Conservation (phyloP, 2,329 filamentous ascomycete species). For the Phialocephala sp. region DNA sequence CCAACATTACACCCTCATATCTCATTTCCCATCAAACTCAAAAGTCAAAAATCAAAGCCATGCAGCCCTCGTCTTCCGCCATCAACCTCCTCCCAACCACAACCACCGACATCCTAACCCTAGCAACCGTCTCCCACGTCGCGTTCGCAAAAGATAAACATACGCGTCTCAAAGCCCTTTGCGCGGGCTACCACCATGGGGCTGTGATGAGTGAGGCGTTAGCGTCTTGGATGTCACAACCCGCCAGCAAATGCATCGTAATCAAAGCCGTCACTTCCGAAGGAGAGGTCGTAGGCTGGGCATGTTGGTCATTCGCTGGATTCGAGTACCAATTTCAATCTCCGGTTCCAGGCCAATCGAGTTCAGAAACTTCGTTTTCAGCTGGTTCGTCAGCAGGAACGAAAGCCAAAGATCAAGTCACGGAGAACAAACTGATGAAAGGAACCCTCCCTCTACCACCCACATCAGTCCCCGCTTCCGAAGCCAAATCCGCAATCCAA, state of each 20-base stretch:
- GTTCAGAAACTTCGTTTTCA: not conserved
- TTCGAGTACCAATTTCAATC: slow-evolving; percentile 7
- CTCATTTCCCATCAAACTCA: not conserved
- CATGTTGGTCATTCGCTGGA: slow-evolving; percentile 17
- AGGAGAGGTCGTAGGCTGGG: slow-evolving; percentile 19
- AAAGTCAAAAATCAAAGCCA: too few relatives aligned
- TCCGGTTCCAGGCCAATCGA: not conserved
- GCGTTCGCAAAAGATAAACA: slow-evolving; percentile 23
- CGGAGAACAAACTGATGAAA: not conserved
- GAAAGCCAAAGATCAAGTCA: not conserved
- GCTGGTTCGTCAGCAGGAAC: slow-evolving; percentile 1
- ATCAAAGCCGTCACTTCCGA: slow-evolving; percentile 10
- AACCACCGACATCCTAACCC: slow-evolving; percentile 10
- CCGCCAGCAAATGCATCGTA: not conserved
- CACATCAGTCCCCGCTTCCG: not conserved
- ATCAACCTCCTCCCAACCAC: slow-evolving; percentile 6
- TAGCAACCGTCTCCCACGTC: slow-evolving; percentile 15
- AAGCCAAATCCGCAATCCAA: not conserved
- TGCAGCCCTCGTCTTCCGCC: too few relatives aligned
- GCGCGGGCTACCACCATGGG: slow-evolving; percentile 18
- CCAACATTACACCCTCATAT: not conserved
- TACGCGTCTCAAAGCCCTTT: slow-evolving; percentile 27
- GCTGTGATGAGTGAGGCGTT: slow-evolving; percentile 16
- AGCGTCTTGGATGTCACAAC: slow-evolving; percentile 15
- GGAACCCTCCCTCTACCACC: not conserved